Evolutionary conservation across 345 rosid genomes (phyloP).

Genomic region (Arabidopsis arenosa): DNA sequence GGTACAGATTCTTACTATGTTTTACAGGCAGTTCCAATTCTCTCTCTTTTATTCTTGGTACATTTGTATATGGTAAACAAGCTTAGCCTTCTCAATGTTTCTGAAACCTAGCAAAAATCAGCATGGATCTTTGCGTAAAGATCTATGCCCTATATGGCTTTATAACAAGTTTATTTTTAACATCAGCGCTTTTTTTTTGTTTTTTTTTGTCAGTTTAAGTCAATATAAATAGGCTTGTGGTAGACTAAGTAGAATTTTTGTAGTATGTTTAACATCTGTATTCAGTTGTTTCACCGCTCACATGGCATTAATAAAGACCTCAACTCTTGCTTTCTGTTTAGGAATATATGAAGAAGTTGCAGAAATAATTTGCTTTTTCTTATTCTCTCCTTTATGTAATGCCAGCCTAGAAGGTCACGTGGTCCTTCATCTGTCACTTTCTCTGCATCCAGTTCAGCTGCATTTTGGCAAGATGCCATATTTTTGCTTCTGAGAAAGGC

Average conservation of each 20-base stretch:
- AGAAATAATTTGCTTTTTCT: background rate
- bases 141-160: background rate
- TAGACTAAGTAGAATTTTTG: background rate
- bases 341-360: slow-evolving; percentile 8
- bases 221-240: slow-evolving; percentile 5
- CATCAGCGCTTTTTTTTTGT: background rate
- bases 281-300: slow-evolving; percentile 1
- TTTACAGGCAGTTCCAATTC: background rate
- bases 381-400: slow-evolving; percentile 28
- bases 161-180: slow-evolving; percentile 1
- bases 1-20: slow-evolving; percentile 50
- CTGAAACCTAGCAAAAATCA: background rate
- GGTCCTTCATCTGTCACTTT: slow-evolving; percentile 51
- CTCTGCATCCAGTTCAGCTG: slow-evolving; percentile 57
- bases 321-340: background rate
- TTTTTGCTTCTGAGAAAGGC: slow-evolving; percentile 74
- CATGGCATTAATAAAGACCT: background rate
- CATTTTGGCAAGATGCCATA: slow-evolving; percentile 66
- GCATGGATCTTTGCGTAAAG: background rate
- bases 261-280: background rate
- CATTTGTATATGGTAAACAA: background rate
- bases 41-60: background rate
- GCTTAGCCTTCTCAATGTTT: background rate
- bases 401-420: slow-evolving; percentile 76
- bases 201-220: background rate